Evolutionary conservation across 2,329 filamentous ascomycete species (phyloP).

Genomic region (Colletotrichum phormii): DNA sequence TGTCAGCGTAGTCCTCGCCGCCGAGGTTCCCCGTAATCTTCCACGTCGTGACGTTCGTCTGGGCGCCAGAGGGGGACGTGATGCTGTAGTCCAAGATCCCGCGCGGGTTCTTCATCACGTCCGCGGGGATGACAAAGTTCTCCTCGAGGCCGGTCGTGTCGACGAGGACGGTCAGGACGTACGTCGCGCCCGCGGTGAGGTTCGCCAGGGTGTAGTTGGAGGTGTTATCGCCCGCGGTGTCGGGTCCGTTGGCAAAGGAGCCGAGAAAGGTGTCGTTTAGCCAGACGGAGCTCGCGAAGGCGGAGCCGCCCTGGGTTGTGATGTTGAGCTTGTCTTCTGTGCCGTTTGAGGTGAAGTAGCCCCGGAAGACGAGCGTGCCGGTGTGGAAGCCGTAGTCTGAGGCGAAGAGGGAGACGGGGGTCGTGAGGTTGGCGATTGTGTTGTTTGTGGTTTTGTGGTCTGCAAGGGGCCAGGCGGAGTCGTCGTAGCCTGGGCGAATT

Average conservation of each 20-base stretch:
- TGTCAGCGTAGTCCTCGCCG: slow-evolving; percentile 72
- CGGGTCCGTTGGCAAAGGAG: slow-evolving; percentile 69
- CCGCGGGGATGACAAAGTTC: slow-evolving; percentile 69
- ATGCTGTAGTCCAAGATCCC: slow-evolving; percentile 73
- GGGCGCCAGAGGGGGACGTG: slow-evolving; percentile 53
- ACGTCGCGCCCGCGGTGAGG: slow-evolving; percentile 61
- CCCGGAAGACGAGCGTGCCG: slow-evolving; percentile 76
- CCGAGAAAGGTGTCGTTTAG: slow-evolving; percentile 72
- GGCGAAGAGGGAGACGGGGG: slow-evolving; percentile 74
- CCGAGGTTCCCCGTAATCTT: slow-evolving; percentile 77
- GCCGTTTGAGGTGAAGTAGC: slow-evolving; percentile 74
- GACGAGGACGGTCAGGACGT: slow-evolving; percentile 76
- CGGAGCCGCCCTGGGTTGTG: slow-evolving; percentile 73
- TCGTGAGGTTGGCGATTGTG: slow-evolving; percentile 64
- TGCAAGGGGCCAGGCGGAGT: slow-evolving; percentile 74
- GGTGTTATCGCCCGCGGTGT: slow-evolving; percentile 60
- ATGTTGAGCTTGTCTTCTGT: slow-evolving; percentile 68
- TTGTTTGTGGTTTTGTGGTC: slow-evolving; percentile 71
- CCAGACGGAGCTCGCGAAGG: slow-evolving; percentile 76
- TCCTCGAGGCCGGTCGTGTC: slow-evolving; percentile 81
- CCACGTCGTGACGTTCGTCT: slow-evolving; percentile 65
- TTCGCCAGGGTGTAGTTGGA: slow-evolving; percentile 67
- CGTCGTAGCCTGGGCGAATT: slow-evolving; percentile 72
- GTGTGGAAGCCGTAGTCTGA: slow-evolving; percentile 81
- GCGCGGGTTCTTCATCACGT: slow-evolving; percentile 71